These are phyloP conservation scores for Dunaliella sp. DNA, from an alignment of 139 green algal genomes.

Conservation along the genomic window DNA sequence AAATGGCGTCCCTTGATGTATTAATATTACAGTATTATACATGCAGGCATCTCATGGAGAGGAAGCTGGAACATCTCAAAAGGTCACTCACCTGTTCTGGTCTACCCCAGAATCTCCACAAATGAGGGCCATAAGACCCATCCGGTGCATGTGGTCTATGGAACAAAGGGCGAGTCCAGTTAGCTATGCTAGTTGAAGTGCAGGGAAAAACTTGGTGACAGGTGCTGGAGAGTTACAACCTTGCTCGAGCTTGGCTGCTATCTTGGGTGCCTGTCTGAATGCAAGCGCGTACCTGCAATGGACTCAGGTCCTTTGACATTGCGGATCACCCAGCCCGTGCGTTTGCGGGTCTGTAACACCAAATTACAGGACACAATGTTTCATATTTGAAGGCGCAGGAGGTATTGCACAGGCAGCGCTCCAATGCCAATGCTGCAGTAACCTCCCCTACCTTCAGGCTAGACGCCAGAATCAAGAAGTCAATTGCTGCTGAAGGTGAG, in stretches of 20 bases:
- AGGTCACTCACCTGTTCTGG: constrained; percentile 32
- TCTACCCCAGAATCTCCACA: constrained; percentile 46
- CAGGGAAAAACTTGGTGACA: neutral
- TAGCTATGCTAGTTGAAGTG: too few species aligned
- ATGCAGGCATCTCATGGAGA: too few species aligned
- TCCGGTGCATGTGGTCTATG: constrained; percentile 73
- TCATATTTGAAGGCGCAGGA: constrained; percentile 58
- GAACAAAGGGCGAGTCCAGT: too few species aligned
- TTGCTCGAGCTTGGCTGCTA: too few species aligned
- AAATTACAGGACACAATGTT: neutral
- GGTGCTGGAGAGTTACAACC: neutral
- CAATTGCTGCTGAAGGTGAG: constrained; percentile 48
- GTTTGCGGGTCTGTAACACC: constrained; percentile 65
- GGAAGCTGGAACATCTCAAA: too few species aligned
- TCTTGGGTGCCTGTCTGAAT: too few species aligned
- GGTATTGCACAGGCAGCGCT: too few species aligned
- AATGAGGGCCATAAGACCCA: constrained; percentile 88
- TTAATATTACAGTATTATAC: too few species aligned
- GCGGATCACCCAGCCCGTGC: constrained; percentile 85
- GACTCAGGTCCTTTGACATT: constrained; percentile 77
- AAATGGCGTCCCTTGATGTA: too few species aligned
- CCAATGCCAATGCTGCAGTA: too few species aligned
- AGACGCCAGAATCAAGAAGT: constrained; percentile 45
- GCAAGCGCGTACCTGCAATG: constrained; percentile 70
- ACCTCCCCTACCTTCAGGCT: neutral